A percentile compares a stretch with the other conserved stretches of the same genome.
Conservation (phyloP, 306 rosid species). For the Pueraria montana region DNA sequence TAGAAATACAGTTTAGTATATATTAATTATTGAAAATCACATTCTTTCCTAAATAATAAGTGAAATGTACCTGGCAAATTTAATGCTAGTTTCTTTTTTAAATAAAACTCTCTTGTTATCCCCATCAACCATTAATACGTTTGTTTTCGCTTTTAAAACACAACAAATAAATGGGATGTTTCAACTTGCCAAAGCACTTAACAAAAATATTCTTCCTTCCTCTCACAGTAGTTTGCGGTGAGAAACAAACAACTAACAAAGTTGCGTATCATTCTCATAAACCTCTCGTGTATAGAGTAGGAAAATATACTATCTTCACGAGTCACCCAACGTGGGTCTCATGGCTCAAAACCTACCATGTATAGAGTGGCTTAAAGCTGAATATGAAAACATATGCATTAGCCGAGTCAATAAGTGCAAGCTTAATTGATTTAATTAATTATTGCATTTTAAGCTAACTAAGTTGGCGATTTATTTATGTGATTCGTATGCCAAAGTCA, state of each 20-base stretch:
- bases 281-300: neutral
- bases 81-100: neutral
- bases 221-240: neutral
- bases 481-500: constrained; percentile 17
- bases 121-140: neutral
- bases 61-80: neutral
- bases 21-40: too few species aligned
- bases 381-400: neutral
- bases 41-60: neutral
- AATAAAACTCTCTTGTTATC: neutral
- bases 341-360: neutral
- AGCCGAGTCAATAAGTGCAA: constrained; percentile 16
- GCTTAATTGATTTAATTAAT: neutral
- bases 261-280: neutral
- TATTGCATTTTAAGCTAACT: constrained; percentile 43
- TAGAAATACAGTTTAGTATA: too few species aligned
- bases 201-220: neutral
- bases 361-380: constrained; percentile 8
- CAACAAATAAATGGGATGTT: neutral
- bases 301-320: neutral
- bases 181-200: neutral
- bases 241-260: neutral
- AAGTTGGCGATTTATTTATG: constrained; percentile 39
- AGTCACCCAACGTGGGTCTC: neutral
- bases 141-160: neutral